These are phyloP conservation scores for Neurospora crassa DNA, from an alignment of 2,329 filamentous ascomycete species.

Conservation along the genomic window DNA sequence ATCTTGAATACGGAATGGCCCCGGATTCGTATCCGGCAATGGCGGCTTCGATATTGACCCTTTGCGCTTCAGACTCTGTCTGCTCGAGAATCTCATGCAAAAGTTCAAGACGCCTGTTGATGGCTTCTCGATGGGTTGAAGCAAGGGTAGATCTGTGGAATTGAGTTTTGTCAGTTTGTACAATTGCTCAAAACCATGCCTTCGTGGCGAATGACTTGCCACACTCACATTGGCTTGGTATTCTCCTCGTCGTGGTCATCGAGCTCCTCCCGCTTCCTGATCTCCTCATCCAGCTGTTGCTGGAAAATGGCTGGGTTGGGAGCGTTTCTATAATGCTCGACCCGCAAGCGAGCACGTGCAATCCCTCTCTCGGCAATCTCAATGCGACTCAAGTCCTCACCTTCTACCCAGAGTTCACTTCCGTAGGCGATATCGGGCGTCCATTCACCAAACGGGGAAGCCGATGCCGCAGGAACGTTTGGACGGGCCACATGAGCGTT, in stretches of 20 bases:
- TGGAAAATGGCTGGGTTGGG: constrained; percentile 8
- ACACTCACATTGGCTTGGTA: constrained; percentile 14
- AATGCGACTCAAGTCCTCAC: constrained; percentile 26
- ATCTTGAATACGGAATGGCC: constrained; percentile 28
- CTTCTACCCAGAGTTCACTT: constrained; percentile 20
- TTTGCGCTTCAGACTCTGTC: constrained; percentile 27
- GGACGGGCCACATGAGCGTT: background rate
- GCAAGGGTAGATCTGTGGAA: constrained; percentile 13
- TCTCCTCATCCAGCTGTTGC: constrained; percentile 13
- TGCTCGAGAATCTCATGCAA: constrained; percentile 24
- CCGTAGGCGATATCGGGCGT: constrained; percentile 25
- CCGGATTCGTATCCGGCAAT: constrained; percentile 31
- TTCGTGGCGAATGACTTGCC: background rate
- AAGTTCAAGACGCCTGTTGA: constrained; percentile 24
- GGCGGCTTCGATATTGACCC: constrained; percentile 31
- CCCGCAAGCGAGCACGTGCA: constrained; percentile 22
- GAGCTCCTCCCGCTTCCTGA: constrained; percentile 16
- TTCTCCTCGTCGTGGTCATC: constrained; percentile 23
- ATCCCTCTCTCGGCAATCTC: constrained; percentile 29
- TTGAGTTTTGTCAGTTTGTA: background rate
- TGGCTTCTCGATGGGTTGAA: constrained; percentile 20
- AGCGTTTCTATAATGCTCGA: constrained; percentile 9
- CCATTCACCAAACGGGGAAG: constrained; percentile 20
- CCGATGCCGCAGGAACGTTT: background rate
- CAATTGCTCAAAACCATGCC: background rate